phyloP scores from a whole-genome alignment of 2,329 filamentous ascomycete species.

The Trichoderma sp. region DNA sequence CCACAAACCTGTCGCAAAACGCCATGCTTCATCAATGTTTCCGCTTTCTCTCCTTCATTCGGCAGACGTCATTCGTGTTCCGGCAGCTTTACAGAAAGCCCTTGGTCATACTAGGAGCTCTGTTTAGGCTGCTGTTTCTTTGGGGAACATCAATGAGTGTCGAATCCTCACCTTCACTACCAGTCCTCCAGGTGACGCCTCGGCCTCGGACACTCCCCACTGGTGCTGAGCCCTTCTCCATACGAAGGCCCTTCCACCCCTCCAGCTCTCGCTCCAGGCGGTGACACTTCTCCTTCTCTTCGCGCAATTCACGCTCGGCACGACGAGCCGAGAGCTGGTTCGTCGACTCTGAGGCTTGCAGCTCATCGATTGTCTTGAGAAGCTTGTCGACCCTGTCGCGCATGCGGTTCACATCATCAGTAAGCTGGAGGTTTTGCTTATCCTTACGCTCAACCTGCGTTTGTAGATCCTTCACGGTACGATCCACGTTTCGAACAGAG shows the following conservation, averaged over 20 bases:
- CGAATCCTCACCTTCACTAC: slow-evolving; percentile 43
- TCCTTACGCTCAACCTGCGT: slow-evolving; percentile 90
- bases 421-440: slow-evolving; percentile 77
- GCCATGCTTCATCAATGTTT: slow-evolving; percentile 14
- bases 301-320: slow-evolving; percentile 84
- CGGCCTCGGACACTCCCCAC: slow-evolving; percentile 42
- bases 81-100: slow-evolving; percentile 63
- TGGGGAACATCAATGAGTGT: slow-evolving; percentile 56
- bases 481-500: slow-evolving; percentile 88
- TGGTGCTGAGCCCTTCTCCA: slow-evolving; percentile 62
- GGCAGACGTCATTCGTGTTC: neutral
- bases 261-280: slow-evolving; percentile 88
- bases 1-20: slow-evolving; percentile 14
- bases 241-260: slow-evolving; percentile 74
- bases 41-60: neutral
- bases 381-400: slow-evolving; percentile 91
- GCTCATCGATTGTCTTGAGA: slow-evolving; percentile 87
- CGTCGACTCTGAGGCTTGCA: slow-evolving; percentile 82
- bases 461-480: slow-evolving; percentile 90
- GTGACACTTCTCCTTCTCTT: slow-evolving; percentile 80
- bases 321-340: slow-evolving; percentile 80
- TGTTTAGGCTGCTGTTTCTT: slow-evolving; percentile 65
- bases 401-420: slow-evolving; percentile 80
- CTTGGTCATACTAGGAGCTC: slow-evolving; percentile 70
- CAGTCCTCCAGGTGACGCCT: slow-evolving; percentile 37